Percentiles rank a stretch among this genome's conserved stretches.
Conservation (phyloP, 176 grass and related monocot genomes). For the sorghum (Sorghum bicolor) region DNA sequence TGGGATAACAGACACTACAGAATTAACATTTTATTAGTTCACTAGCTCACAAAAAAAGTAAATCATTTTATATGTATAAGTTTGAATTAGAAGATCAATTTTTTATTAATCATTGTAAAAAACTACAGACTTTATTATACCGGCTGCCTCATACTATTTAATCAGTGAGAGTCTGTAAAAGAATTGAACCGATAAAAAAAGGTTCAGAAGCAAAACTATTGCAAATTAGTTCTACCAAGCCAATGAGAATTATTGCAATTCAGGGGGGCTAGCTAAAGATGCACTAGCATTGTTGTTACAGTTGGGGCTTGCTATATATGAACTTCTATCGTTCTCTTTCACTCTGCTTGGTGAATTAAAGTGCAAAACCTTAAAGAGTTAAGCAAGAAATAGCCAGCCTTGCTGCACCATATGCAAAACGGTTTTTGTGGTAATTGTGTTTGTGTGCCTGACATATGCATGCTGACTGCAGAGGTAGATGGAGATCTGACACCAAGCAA, state of each 20-base stretch:
- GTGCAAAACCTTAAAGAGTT: conserved; percentile 6
- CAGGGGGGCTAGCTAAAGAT: neutral
- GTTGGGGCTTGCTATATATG: too few species aligned
- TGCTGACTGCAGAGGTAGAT: conserved; percentile 29
- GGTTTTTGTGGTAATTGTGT: neutral
- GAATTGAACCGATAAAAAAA: neutral
- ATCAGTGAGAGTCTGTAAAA: neutral
- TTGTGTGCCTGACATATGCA: neutral
- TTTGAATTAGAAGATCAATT: neutral
- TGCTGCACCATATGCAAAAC: conserved; percentile 13
- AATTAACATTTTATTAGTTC: neutral
- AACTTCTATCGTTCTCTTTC: neutral
- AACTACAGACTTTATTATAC: neutral
- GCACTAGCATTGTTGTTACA: too few species aligned
- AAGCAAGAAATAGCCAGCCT: neutral
- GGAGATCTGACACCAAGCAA: conserved; percentile 26
- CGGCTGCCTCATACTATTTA: neutral
- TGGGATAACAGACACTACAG: neutral
- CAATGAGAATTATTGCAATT: neutral
- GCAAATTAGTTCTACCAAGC: neutral
- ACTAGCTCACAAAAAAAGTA: neutral
- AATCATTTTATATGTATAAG: neutral
- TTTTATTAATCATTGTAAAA: neutral
- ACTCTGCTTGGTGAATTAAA: neutral
- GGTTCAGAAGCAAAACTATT: neutral